Base-by-base conservation (phyloP, 805 yeast species). In the Yamadazyma philogaea region DNA sequence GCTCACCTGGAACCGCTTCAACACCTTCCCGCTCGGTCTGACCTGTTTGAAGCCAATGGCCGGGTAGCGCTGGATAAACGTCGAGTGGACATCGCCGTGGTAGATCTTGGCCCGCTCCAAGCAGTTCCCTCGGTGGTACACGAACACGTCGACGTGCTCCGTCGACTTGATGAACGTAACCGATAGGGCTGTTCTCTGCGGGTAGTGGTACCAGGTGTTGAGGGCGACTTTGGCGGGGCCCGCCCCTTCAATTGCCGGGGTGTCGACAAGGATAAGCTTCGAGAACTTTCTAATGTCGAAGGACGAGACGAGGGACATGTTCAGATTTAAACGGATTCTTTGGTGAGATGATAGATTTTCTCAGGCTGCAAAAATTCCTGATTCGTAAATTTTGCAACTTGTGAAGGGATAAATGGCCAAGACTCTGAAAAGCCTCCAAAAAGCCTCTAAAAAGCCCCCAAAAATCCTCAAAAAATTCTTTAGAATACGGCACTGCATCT, bases 151-250 rank as follows among this genome's bases (percentile, higher is more conserved):
- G 10, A 47, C 40, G 14, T 40, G 37, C 3, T 35, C 45, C 12
- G 34, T 36, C 21, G 40, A 32, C 31, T 41, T 34, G 8, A 47
- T 24, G 22, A 49, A 47, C 5, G 47, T 40, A 11, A 43, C 17
- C 17, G 38, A 22, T 19, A 43, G 37, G 5, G 31, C 42, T 4
- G 42, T 36, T 20, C 48, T 34, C 31, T 63, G 63, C 2, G 70
- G 70, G 31, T 47, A 55, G 42, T 64, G 69, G 41, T 49, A 45
- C 70, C 70, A 64, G 6, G 46, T 24, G 15, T 44, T 48, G n/a
- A 31, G 31, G 15, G 40, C 22, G 11, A 22, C 22, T 28, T 40
- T 27, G 6, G 14, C 28, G 4, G 24, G 30, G 19, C 30, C 43
- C 8, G n/a, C 19, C 3, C 34, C 41, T n/a, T 22, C 39, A 19